These are phyloP conservation scores for Stephanodiscus triporus DNA, from an alignment of 108 stramenopile species.

Conservation along the genomic window DNA sequence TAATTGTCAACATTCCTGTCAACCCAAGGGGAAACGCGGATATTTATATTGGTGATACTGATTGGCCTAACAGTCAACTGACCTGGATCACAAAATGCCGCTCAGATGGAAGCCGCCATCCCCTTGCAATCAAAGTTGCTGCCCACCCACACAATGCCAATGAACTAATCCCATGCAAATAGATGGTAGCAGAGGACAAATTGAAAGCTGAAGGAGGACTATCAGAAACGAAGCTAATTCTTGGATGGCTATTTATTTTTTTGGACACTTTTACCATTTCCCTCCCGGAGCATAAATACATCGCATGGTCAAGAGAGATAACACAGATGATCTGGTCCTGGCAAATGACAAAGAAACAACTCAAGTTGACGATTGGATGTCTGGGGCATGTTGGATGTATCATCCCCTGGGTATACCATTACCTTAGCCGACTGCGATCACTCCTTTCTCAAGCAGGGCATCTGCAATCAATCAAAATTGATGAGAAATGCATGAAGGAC, in stretches of 20 bases:
- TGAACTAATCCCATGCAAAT: slow-evolving; percentile 28
- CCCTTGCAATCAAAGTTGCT: too few species aligned
- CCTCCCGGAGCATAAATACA: too few species aligned
- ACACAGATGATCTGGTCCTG: too few species aligned
- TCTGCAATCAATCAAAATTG: too few species aligned
- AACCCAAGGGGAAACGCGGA: slow-evolving; percentile 22
- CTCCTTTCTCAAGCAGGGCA: too few species aligned
- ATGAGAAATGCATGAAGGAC: too few species aligned
- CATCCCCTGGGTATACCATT: too few species aligned
- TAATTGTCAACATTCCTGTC: slow-evolving; percentile 11
- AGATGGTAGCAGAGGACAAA: slow-evolving; percentile 15
- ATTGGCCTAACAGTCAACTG: slow-evolving; percentile 16
- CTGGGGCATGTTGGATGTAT: slow-evolving; percentile 8
- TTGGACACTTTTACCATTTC: too few species aligned
- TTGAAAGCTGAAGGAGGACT: too few species aligned
- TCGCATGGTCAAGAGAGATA: too few species aligned
- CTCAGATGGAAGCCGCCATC: slow-evolving; percentile 8
- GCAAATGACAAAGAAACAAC: not conserved
- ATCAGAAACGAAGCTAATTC: slow-evolving; percentile 27
- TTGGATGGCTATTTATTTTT: slow-evolving; percentile 21
- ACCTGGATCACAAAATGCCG: slow-evolving; percentile 10
- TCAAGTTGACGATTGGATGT: not conserved
- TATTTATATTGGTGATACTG: slow-evolving; percentile 37
- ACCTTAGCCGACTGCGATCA: too few species aligned
- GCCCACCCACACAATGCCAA: not conserved